Conservation (phyloP, 208 protist species). For the Crithidia mellificae region DNA sequence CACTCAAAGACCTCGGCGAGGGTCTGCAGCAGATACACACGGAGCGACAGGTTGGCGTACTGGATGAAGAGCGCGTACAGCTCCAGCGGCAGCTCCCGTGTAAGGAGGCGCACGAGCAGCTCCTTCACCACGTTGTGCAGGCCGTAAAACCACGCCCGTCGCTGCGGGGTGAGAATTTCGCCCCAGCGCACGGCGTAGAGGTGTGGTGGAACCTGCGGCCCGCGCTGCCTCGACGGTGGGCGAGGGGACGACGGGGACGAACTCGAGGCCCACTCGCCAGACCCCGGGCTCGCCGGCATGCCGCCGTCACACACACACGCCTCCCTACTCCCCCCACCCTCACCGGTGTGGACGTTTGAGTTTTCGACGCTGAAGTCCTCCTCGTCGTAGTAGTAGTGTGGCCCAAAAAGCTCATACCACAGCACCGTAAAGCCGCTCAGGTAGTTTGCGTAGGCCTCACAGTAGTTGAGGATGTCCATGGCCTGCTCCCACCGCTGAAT, state of each 20-base stretch:
- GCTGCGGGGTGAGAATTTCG: conserved; percentile 39
- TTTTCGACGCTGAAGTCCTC: too few species aligned
- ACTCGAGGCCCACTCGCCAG: conserved; percentile 9
- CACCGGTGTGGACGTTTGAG: not conserved
- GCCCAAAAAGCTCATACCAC: conserved; percentile 73
- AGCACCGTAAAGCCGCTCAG: conserved; percentile 51
- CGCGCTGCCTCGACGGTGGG: not conserved
- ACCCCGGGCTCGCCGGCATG: not conserved
- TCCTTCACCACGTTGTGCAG: conserved; percentile 42
- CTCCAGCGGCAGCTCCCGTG: conserved; percentile 45
- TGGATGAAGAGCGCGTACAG: conserved; percentile 69
- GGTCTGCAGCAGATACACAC: conserved; percentile 53
- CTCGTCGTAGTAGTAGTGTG: conserved; percentile 33
- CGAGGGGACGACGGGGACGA: conserved; percentile 5
- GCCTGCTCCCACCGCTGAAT: conserved; percentile 26
- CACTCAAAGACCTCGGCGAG: conserved; percentile 64
- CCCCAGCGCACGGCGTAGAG: conserved; percentile 73
- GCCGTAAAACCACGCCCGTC: conserved; percentile 43
- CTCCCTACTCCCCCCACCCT: not conserved
- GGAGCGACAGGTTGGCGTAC: conserved; percentile 51
- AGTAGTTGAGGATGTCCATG: conserved; percentile 39
- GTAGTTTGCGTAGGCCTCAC: conserved; percentile 51
- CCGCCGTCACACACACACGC: too few species aligned
- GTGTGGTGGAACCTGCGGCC: conserved; percentile 48
- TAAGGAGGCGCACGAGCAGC: conserved; percentile 43